Base-by-base conservation (phyloP, 2,329 filamentous ascomycete species). In the Fusarium temperatum region DNA sequence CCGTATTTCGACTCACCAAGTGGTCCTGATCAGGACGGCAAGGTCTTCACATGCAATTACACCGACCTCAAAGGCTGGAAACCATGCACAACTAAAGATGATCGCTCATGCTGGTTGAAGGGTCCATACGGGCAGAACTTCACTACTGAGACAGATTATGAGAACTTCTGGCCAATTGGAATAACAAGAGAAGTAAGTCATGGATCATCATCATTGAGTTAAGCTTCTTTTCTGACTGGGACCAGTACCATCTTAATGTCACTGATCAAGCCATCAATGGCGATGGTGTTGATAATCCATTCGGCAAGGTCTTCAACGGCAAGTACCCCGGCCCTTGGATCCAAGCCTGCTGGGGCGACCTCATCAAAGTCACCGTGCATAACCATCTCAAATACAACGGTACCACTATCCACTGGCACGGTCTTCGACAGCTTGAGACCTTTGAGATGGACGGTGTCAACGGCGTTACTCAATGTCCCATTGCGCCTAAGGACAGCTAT, bases 201-300 rank as follows among this genome's bases (percentile, higher is more conserved):
- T 12, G 12, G 11, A 36, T 0, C 0, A 39, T 39, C 20, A 8
- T 13, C 6, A 0, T 22, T 22, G 0, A 39, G 12, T 1, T 22
- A 1, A 8, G 12, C 35, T 18, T 18, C 12, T 22, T 22, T 39
- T 8, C 35, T 44, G 10, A 28, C 63, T 26, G 9, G 7, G 0
- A 2, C 11, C 4, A 66, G 64, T 66, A 66, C 2, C 36, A 41
- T 1, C 50, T 67, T 8, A 66, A 67, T 2, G 64, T 67, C 0
- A 66, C 64, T 6, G n/a, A 50, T 14, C 64, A 67, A 59, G 5
- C 64, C 15, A 67, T 66, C n/a, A 67, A 67, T 3, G 64, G 64
- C 1, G 64, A 67, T n/a, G 64, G 64, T 15, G 42, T 66, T 0
- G 45, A 66, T 12, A 67, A 67, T 2, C 50, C 62, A 1, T 67